A percentile compares a stretch with the other conserved stretches of the same genome.
Conservation (phyloP, 2,329 filamentous ascomycete genomes). For the Calonectria hongkongensis region DNA sequence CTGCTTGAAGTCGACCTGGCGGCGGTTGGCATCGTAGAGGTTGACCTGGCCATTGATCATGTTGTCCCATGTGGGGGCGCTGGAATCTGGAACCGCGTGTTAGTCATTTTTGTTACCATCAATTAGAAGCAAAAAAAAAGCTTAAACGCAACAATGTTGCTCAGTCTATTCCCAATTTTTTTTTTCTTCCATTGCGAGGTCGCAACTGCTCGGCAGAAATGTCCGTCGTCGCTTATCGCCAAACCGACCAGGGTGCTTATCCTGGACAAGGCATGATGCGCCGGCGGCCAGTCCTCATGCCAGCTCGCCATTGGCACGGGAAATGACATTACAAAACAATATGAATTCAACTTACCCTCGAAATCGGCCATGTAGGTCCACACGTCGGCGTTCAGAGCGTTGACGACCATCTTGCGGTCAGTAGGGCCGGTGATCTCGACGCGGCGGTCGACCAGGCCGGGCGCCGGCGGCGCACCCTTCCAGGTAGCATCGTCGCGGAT, state of each 20-base stretch:
- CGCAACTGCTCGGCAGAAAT: slow-evolving; percentile 11
- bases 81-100: slow-evolving; percentile 80
- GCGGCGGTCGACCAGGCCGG: slow-evolving; percentile 92
- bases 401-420: slow-evolving; percentile 99
- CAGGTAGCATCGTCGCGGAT: slow-evolving; percentile 96
- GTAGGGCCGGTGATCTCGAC: slow-evolving; percentile 98
- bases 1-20: slow-evolving; percentile 96
- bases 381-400: slow-evolving; percentile 95
- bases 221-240: slow-evolving; percentile 27
- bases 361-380: slow-evolving; percentile 99
- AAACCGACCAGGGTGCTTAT: slow-evolving; percentile 22
- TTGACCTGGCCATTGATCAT: slow-evolving; percentile 99
- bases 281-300: slow-evolving; percentile 30
- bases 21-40: slow-evolving; percentile 95
- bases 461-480: slow-evolving; percentile 93
- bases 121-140: not conserved
- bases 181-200: not conserved
- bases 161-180: not conserved
- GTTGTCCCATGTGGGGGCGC: slow-evolving; percentile 97
- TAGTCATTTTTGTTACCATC: slow-evolving; percentile 42
- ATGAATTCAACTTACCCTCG: slow-evolving; percentile 79
- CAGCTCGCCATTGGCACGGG: slow-evolving; percentile 12
- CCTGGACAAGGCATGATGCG: slow-evolving; percentile 28
- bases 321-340: slow-evolving; percentile 21
- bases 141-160: not conserved